Evolutionary conservation across 345 rosid genomes (phyloP), one percentile per base, ranked within the genome.

Genomic region (Jatropha curcas): DNA sequence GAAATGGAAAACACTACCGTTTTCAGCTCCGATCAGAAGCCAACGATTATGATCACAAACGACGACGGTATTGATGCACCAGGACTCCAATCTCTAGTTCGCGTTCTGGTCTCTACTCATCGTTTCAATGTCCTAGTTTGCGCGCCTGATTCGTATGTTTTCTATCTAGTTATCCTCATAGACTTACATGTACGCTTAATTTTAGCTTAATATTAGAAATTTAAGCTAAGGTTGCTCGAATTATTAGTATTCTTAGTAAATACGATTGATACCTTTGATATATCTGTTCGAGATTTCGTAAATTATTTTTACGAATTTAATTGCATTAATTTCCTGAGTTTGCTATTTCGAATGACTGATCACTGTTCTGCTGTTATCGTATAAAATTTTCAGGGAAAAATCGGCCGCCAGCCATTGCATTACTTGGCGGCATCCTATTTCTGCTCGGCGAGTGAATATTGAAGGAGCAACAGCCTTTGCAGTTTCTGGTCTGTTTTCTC

Each of bases 61-160:
- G 97, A 94, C 83, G 97, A 94, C 82, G 98, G 98, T 4, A 92
- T 94, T 41, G 97, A 92, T 81, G 98, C 95, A 0, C 87, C 95
- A 5, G 97, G 98, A 24, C 72, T 94, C 12, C 87, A 86, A 1
- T 70, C 95, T 31, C 88, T 92, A 2, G 97, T 92, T 67, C 73
- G 81, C 41, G 91, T 83, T 79, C 91, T 94, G 22, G 85, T 89
- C 87, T 75, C 98, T 60, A 67, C 90, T 76, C 68, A 81, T 70
- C 86, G 82, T 76, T 92, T 79, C 85, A 55, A 65, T 4, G 89
- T 94, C 72, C 88, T 82, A 19, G 97, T 94, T 60, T 94, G 97
- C 80, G 97, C 98, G 5, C 97, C 98, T 58, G 93, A 88, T 76
- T 85, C 92, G 97, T 94, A 88, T 59, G 89, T 75, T 55, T 24